Evolutionary conservation across 2,329 filamentous ascomycete species (phyloP), one percentile per base, ranked within the genome.

Genomic region (Helminthosporium solani): DNA sequence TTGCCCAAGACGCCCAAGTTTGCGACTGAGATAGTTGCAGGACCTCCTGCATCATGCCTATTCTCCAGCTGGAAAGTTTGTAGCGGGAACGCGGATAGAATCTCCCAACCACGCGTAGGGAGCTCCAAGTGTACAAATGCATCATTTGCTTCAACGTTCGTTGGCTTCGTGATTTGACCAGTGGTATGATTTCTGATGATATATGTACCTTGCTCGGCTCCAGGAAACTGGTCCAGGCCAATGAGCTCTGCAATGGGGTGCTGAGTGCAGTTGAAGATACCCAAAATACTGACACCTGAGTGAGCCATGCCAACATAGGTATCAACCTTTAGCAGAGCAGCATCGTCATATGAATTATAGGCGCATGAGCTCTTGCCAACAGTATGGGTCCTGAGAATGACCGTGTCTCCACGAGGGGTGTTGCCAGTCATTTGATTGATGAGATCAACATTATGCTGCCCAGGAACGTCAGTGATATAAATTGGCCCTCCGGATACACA

Each of bases 401-500:
- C 81, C 0, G 89, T 94, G 53, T 83, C 85, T 0, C 85, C 88
- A 19, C 81, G 75, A 0, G 83, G 76, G 0, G 88, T 94, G 9
- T 78, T 74, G 0, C 87, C 91, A 0, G 87, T 90, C 79, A 97
- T 91, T 66, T 95, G 85, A 21, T 78, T 71, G 49, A 99, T 87
- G 14, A 99, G 70, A 5, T 78, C 71, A 23, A 90, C 61, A 60
- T 96, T 80, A 67, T 97, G 90, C 49, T 88, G 73, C 0, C 90
- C 91, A 0, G 92, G 92, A 0, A 84, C 80, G 68, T 99, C 94
- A 0, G 92, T 97, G 66, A 99, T 91, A 60, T 95, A 96, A 33
- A 99, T 86, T 0, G 92, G 94, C 0, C 94, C 94, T 7, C 94
- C 94, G 38, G 86, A 91, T 8, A 99, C 77, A 67, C 90, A 95